Evolutionary conservation across 2,329 filamentous ascomycete species (phyloP).

Genomic region (Hymenoscyphus infarciens): DNA sequence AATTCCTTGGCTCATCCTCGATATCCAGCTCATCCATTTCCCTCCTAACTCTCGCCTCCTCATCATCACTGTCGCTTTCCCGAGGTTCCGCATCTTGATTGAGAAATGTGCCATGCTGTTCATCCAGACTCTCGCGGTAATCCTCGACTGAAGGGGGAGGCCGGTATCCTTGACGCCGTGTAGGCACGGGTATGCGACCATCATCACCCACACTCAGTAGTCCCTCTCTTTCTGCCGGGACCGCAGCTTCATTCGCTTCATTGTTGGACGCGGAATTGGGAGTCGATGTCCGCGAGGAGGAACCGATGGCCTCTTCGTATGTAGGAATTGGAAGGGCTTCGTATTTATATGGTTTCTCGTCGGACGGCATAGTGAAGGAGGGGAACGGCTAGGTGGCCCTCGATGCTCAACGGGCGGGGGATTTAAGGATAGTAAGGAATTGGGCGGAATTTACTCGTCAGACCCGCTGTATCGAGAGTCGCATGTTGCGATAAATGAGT

Average conservation of each 20-base stretch:
- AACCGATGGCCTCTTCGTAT: conserved; percentile 76
- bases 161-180: conserved; percentile 60
- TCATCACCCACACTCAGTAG: conserved; percentile 57
- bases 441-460: conserved; percentile 18
- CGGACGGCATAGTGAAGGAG: conserved; percentile 36
- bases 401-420: conserved; percentile 1
- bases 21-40: conserved; percentile 90
- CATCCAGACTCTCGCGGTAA: conserved; percentile 27
- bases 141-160: conserved; percentile 80
- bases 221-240: conserved; percentile 73
- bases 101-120: conserved; percentile 43
- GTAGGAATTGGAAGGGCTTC: conserved; percentile 62
- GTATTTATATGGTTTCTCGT: conserved; percentile 54
- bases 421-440: not conserved
- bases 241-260: conserved; percentile 49
- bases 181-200: conserved; percentile 37
- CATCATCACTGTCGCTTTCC: conserved; percentile 45
- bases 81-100: conserved; percentile 48
- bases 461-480: conserved; percentile 28
- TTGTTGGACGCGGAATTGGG: conserved; percentile 52
- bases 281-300: conserved; percentile 56
- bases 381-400: conserved; percentile 9
- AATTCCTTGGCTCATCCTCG: conserved; percentile 60
- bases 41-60: conserved; percentile 65
- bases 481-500: conserved; percentile 25